These are phyloP conservation scores for Clarireedia monteithiana DNA, from an alignment of 2,329 filamentous ascomycete species.

Conservation along the genomic window DNA sequence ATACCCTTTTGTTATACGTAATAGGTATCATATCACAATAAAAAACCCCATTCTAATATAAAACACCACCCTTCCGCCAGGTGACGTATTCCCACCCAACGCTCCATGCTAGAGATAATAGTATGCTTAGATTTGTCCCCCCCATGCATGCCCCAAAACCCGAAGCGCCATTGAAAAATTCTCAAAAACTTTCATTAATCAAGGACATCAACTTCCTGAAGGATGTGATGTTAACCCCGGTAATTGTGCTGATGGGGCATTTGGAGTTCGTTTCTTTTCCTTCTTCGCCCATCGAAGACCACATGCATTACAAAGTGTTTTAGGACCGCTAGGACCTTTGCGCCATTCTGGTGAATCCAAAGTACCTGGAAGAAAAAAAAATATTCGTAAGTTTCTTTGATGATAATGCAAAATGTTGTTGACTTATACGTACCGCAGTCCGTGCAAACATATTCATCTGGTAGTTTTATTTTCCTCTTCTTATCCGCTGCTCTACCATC, in stretches of 20 bases:
- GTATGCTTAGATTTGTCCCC: background rate
- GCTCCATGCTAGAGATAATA: conserved; percentile 1
- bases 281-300: conserved; percentile 72
- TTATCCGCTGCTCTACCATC: conserved; percentile 67
- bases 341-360: conserved; percentile 93
- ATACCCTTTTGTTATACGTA: background rate
- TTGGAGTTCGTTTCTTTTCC: conserved; percentile 49
- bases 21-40: background rate
- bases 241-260: background rate
- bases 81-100: background rate
- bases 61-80: background rate
- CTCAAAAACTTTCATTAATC: background rate
- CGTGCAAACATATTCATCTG: conserved; percentile 88
- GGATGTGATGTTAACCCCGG: background rate
- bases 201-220: background rate
- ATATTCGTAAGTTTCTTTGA: conserved; percentile 2
- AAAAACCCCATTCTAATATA: background rate
- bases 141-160: background rate
- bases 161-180: conserved; percentile 3
- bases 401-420: background rate
- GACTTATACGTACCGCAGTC: conserved; percentile 63
- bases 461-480: conserved; percentile 76
- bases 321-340: conserved; percentile 85
- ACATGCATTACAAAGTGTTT: conserved; percentile 93
- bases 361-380: conserved; percentile 44